These are phyloP conservation scores for Physaria fendleri DNA, from an alignment of 345 rosid genomes.

Conservation along the genomic window DNA sequence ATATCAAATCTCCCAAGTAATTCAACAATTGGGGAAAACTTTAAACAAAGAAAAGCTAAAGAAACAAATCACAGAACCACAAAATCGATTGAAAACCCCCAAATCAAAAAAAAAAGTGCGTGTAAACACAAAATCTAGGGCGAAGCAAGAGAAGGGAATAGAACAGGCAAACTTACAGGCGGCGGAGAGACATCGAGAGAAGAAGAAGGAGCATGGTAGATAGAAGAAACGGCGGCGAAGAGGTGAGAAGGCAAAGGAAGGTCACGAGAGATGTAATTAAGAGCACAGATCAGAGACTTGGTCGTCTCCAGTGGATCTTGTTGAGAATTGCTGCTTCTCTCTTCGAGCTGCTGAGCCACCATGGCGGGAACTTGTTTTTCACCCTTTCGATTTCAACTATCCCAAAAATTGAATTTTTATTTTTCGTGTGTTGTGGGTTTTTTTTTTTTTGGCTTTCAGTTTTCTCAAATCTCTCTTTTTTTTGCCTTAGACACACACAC, in stretches of 20 bases:
- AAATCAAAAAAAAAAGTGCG: not conserved
- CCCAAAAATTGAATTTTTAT: not conserved
- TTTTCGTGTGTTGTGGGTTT: not conserved
- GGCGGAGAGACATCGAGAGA: conserved; percentile 24
- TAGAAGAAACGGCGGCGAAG: conserved; percentile 51
- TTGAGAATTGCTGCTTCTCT: conserved; percentile 12
- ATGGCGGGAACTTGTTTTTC: conserved; percentile 46
- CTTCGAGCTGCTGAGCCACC: conserved; percentile 43
- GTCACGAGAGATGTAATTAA: conserved; percentile 69
- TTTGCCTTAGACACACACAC: conserved; percentile 4
- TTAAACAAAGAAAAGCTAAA: too few species aligned
- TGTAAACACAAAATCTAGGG: not conserved
- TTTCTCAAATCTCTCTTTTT: not conserved
- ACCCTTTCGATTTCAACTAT: not conserved
- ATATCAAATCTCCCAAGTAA: too few species aligned
- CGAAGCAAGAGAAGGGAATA: not conserved
- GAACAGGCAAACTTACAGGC: conserved; percentile 7
- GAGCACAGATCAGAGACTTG: conserved; percentile 67
- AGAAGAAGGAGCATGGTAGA: conserved; percentile 32
- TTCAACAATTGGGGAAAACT: too few species aligned
- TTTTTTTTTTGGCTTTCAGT: not conserved
- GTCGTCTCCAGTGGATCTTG: conserved; percentile 41
- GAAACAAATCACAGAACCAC: not conserved
- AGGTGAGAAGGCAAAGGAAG: conserved; percentile 71
- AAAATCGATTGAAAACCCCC: too few species aligned